A percentile compares a stretch with the other conserved stretches of the same genome.
Conservation (phyloP, 768 basidiomycete species). For the Wakefieldia striispora region DNA sequence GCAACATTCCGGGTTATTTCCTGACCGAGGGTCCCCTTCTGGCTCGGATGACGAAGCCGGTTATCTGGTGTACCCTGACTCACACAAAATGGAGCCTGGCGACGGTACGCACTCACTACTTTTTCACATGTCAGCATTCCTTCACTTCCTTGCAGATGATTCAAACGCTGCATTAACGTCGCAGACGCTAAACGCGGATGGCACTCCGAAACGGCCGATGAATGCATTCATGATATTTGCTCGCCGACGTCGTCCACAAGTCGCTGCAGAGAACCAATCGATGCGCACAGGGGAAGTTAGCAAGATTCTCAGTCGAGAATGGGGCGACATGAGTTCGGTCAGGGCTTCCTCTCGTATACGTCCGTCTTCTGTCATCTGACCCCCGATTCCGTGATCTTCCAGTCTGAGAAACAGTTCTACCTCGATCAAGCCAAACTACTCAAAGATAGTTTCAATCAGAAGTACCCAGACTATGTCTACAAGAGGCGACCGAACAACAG, state of each 20-base stretch:
- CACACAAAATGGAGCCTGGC: conserved; percentile 43
- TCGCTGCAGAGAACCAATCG: conserved; percentile 82
- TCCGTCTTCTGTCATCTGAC: conserved; percentile 14
- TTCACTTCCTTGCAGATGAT: conserved; percentile 33
- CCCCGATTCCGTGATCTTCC: conserved; percentile 1
- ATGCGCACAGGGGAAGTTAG: conserved; percentile 90
- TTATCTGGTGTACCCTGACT: conserved; percentile 29
- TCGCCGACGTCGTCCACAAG: conserved; percentile 75
- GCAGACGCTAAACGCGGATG: conserved; percentile 82
- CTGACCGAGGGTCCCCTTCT: conserved; percentile 51
- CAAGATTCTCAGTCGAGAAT: conserved; percentile 84
- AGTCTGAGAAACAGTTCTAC: conserved; percentile 86
- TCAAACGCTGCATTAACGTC: conserved; percentile 54
- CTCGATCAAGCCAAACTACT: conserved; percentile 82
- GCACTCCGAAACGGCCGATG: conserved; percentile 88
- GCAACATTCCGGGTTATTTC: conserved; percentile 28
- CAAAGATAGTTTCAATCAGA: conserved; percentile 82
- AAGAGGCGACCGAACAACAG: conserved; percentile 85
- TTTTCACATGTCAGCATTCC: conserved; percentile 11
- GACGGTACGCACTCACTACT: conserved; percentile 40
- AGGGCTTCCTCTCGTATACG: conserved; percentile 24
- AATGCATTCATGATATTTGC: conserved; percentile 96
- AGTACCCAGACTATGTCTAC: conserved; percentile 90
- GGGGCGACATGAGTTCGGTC: conserved; percentile 77
- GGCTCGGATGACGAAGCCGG: conserved; percentile 54